Evolutionary conservation across 2,329 filamentous ascomycete genomes (phyloP).

Genomic region (Ceratocystis lukuohia): DNA sequence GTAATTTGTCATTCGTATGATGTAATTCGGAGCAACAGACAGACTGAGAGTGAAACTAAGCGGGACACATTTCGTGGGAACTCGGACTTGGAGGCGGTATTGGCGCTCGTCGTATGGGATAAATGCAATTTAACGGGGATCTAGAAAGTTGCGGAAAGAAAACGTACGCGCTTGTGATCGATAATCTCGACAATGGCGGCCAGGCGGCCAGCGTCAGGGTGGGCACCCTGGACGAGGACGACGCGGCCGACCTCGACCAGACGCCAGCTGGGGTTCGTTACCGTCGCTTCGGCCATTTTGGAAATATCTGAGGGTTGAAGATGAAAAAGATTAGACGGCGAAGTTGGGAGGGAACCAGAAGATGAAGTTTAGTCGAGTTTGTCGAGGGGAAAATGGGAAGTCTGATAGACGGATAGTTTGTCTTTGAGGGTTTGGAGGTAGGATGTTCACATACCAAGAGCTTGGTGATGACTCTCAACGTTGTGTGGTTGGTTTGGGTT

Average conservation of each 20-base stretch:
- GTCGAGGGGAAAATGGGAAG: slow-evolving; percentile 2
- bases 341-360: slow-evolving; percentile 11
- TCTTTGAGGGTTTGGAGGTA: slow-evolving; percentile 17
- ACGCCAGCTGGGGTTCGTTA: slow-evolving; percentile 78
- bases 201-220: slow-evolving; percentile 71
- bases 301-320: slow-evolving; percentile 26
- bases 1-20: too few species aligned
- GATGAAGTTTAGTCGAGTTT: slow-evolving; percentile 19
- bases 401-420: neutral
- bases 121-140: neutral
- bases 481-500: slow-evolving; percentile 20
- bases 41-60: too few species aligned
- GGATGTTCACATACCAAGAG: slow-evolving; percentile 20
- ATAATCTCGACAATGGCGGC: slow-evolving; percentile 98
- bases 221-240: slow-evolving; percentile 71
- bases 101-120: neutral
- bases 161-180: slow-evolving; percentile 99
- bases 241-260: slow-evolving; percentile 97
- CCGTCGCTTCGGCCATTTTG: slow-evolving; percentile 70
- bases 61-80: neutral
- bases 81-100: neutral
- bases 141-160: slow-evolving; percentile 4
- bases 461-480: slow-evolving; percentile 20
- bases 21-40: too few species aligned
- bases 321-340: slow-evolving; percentile 20